A percentile compares a stretch with the other conserved stretches of the same genome.
Evolutionary conservation across 192 early-diverging fungal genomes (phyloP).

Genomic region (Podila epicladia): DNA sequence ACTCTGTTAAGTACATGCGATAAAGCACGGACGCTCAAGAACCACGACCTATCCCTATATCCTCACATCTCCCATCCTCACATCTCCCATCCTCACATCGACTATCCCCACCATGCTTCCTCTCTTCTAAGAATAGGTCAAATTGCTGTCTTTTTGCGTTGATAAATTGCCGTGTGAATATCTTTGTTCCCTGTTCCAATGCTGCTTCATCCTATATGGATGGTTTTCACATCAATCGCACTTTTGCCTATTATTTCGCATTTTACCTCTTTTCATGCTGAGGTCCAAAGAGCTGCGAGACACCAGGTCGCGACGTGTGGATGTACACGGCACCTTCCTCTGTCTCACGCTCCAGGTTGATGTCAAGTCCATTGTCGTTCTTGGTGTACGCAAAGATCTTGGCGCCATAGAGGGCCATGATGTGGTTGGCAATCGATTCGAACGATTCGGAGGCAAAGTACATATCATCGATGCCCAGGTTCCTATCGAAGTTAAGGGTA

Average conservation of each 20-base stretch:
- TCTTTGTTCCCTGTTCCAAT: no score
- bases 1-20: no score
- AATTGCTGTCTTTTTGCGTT: no score
- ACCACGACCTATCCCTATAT: no score
- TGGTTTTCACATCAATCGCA: no score
- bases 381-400: slow-evolving; percentile 94
- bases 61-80: no score
- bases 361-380: slow-evolving; percentile 80
- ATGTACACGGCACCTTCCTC: slow-evolving; percentile 95
- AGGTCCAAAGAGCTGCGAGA: slow-evolving; percentile 87
- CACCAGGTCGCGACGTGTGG: slow-evolving; percentile 92
- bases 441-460: slow-evolving; percentile 95
- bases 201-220: no score
- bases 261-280: slow-evolving; percentile 80
- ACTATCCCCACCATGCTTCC: no score
- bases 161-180: no score
- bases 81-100: no score
- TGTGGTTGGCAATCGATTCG: slow-evolving; percentile 93
- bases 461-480: slow-evolving; percentile 98
- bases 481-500: slow-evolving; percentile 36
- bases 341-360: slow-evolving; percentile 90
- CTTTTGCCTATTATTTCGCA: neutral
- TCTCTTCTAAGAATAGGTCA: no score
- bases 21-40: neutral
- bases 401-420: slow-evolving; percentile 95